Base-by-base conservation (phyloP, 345 rosid genomes). In the Heritiera littoralis region DNA sequence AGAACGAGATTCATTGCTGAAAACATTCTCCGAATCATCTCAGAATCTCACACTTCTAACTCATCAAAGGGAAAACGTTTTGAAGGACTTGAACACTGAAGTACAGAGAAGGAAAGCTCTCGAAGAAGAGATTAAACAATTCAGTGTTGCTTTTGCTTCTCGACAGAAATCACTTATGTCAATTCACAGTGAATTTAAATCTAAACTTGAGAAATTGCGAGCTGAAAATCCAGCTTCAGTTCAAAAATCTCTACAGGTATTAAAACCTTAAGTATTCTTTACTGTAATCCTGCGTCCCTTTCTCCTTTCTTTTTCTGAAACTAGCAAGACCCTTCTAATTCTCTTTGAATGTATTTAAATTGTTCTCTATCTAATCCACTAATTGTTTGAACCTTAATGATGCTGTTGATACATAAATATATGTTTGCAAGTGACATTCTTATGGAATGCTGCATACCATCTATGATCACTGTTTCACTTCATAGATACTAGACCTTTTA, bases 91-190 rank as follows among this genome's bases (percentile, higher is more conserved):
- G 76, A 88, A 85, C 77, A 69, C 58, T 54, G 94, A 92, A 90
- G 84, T 86, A 18, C 85, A 76, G 80, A 84, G 90, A 80, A 91
- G 93, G 83, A 90, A 86, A 79, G 82, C 79, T 76, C 86, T 95
- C 3, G 90, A 90, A 81, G 94, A 89, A 82, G 92, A 93, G 86
- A 85, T 93, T 23, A 92, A 90, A 87, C 86, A 88, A 75, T 87
- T 95, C 74, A 86, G 89, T 81, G 75, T 78, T 12, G 92, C 93
- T 72, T 91, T 95, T 46, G 88, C 90, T 20, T 82, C 77, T 18
- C 84, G 93, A 76, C 94, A 93, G 84, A 91, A 70, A 55, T 90
- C 94, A 63, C 79, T 88, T 2, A 58, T 84, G 78, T 87, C 94
- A 68, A 88, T 93, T 72, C 89, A 89, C 8, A 82, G 85, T 80